Conservation (phyloP, 371 early-diverging fungal species). For the Homolaphlyctis polyrhiza region DNA sequence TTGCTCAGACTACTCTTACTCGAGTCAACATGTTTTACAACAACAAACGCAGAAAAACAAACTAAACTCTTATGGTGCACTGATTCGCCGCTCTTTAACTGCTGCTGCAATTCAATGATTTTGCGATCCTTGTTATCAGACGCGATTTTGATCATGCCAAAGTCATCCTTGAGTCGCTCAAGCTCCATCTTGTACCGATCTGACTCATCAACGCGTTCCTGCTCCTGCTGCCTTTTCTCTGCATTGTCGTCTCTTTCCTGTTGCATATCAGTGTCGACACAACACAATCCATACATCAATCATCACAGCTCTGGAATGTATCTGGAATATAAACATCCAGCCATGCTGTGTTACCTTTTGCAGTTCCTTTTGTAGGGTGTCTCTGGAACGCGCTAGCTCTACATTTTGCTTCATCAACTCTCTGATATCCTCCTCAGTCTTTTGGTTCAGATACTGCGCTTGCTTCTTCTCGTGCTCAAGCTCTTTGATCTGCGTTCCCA, state of each 20-base stretch:
- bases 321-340: too few species aligned
- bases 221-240: conserved; percentile 19
- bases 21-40: neutral
- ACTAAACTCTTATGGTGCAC: conserved; percentile 2
- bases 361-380: too few species aligned
- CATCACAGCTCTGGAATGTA: too few species aligned
- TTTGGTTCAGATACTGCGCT: conserved; percentile 24
- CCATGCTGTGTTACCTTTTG: too few species aligned
- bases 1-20: too few species aligned
- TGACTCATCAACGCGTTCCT: conserved; percentile 25
- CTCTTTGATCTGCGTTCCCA: conserved; percentile 22
- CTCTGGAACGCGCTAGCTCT: neutral
- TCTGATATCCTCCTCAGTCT: conserved; percentile 25
- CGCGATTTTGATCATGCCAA: conserved; percentile 25
- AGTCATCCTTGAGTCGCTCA: conserved; percentile 27
- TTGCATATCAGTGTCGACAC: too few species aligned
- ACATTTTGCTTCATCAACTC: conserved; percentile 29
- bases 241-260: conserved; percentile 4
- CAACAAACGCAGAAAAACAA: neutral
- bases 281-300: too few species aligned
- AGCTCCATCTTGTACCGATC: conserved; percentile 25
- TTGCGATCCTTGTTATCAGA: conserved; percentile 30
- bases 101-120: conserved; percentile 19
- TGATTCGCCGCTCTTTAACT: conserved; percentile 14
- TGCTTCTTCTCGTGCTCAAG: conserved; percentile 20